Conservation (phyloP, 805 yeast genomes). For the Candida caryicola region DNA sequence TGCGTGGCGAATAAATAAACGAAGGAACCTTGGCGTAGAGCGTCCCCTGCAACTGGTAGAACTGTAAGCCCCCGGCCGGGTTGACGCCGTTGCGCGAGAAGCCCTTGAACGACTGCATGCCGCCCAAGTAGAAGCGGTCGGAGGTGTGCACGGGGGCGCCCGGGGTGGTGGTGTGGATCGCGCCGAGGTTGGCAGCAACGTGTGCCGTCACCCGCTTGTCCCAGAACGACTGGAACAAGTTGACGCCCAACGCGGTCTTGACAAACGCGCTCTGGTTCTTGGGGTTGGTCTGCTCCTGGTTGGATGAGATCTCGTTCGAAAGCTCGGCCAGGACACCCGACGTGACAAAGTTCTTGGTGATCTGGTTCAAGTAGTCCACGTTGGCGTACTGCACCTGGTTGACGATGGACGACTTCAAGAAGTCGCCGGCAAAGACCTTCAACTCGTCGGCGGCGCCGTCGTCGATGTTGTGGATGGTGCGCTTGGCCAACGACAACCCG, state of each 20-base stretch:
- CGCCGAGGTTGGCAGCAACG: slow-evolving; percentile 53
- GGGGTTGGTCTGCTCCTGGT: slow-evolving; percentile 26
- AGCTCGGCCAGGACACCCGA: slow-evolving; percentile 61
- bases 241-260: slow-evolving; percentile 31
- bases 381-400: slow-evolving; percentile 23
- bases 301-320: slow-evolving; percentile 48
- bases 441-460: slow-evolving; percentile 51
- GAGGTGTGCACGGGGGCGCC: slow-evolving; percentile 50
- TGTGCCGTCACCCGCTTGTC: slow-evolving; percentile 49
- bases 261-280: slow-evolving; percentile 24
- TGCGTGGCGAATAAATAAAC: slow-evolving; percentile 26
- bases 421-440: slow-evolving; percentile 33
- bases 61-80: slow-evolving; percentile 70
- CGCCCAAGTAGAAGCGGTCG: slow-evolving; percentile 85
- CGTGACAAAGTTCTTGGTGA: slow-evolving; percentile 35
- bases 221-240: slow-evolving; percentile 41
- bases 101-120: slow-evolving; percentile 69
- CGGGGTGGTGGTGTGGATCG: slow-evolving; percentile 37
- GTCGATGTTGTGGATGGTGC: slow-evolving; percentile 51
- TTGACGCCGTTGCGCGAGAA: slow-evolving; percentile 68
- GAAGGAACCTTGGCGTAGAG: slow-evolving; percentile 59
- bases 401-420: slow-evolving; percentile 33
- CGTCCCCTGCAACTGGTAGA: slow-evolving; percentile 54
- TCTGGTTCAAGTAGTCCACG: slow-evolving; percentile 18
- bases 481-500: slow-evolving; percentile 61